Percentiles rank a stretch among this genome's conserved stretches.
These are phyloP conservation scores for Fusarium musae DNA, from an alignment of 2,329 filamentous ascomycete genomes.

Conservation along the genomic window DNA sequence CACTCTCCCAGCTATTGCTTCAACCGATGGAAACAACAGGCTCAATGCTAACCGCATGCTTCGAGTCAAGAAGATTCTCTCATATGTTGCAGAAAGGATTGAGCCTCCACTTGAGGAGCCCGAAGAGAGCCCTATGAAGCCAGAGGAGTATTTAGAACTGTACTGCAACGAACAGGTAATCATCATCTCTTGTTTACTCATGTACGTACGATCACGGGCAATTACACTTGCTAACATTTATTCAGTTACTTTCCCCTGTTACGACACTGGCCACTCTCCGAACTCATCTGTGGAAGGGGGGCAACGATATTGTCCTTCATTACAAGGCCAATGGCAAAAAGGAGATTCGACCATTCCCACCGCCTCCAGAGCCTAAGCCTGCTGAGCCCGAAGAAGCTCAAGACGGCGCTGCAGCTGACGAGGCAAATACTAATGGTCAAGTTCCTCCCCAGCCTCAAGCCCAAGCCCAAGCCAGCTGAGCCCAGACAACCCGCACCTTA, in stretches of 20 bases:
- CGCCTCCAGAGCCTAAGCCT: constrained; percentile 30
- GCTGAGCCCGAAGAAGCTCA: constrained; percentile 37
- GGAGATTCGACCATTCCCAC: constrained; percentile 58
- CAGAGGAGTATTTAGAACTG: constrained; percentile 93
- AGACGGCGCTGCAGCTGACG: constrained; percentile 27
- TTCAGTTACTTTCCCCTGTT: constrained; percentile 74
- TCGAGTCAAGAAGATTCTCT: constrained; percentile 91
- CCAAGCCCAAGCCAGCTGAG: constrained; percentile 23
- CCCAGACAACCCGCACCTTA: background rate
- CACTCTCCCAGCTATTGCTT: constrained; percentile 75
- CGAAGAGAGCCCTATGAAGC: constrained; percentile 71
- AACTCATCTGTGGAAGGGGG: constrained; percentile 92
- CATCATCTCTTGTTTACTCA: constrained; percentile 44
- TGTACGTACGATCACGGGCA: background rate
- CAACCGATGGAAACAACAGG: constrained; percentile 83
- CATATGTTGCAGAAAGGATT: constrained; percentile 92
- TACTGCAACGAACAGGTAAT: constrained; percentile 93
- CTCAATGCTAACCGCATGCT: constrained; percentile 98
- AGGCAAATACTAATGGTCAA: constrained; percentile 28
- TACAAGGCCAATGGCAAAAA: constrained; percentile 95
- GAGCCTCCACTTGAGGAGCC: constrained; percentile 74
- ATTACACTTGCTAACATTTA: constrained; percentile 13
- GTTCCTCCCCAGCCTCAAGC: constrained; percentile 11
- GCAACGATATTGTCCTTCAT: constrained; percentile 89
- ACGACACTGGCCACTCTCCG: constrained; percentile 96